Conservation (phyloP, 1,284 basidiomycete genomes). For the Pulchroboletus neoregius region DNA sequence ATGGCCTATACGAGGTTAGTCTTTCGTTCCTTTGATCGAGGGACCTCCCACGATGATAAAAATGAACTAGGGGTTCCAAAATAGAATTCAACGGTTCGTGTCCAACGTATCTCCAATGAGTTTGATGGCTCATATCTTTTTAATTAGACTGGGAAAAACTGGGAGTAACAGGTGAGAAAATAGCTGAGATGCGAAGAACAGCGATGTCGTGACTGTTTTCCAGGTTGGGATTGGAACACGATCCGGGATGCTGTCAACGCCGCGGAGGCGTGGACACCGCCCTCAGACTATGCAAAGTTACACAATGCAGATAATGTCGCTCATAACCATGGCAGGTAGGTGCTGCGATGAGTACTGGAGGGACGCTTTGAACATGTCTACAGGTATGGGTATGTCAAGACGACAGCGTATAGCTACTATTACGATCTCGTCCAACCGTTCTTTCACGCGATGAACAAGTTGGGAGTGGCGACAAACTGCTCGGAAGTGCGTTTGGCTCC, state of each 20-base stretch:
- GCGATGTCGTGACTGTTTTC: neutral
- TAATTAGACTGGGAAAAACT: conserved; percentile 16
- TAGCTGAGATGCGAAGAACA: neutral
- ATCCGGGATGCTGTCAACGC: conserved; percentile 16
- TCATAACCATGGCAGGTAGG: conserved; percentile 16
- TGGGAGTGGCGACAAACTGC: conserved; percentile 15
- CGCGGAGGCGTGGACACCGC: conserved; percentile 18
- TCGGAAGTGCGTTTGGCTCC: conserved; percentile 11
- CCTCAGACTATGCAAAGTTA: conserved; percentile 11
- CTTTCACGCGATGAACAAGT: conserved; percentile 18
- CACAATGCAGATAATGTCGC: conserved; percentile 14
- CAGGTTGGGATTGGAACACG: conserved; percentile 17
- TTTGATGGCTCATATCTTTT: neutral
- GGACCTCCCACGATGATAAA: neutral
- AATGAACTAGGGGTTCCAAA: conserved; percentile 12
- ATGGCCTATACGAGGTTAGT: conserved; percentile 13
- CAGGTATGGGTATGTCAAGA: conserved; percentile 20
- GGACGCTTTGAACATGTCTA: neutral
- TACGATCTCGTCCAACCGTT: conserved; percentile 16
- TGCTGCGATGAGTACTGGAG: neutral
- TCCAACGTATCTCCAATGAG: neutral
- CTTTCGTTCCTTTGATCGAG: neutral
- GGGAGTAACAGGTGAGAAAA: conserved; percentile 16
- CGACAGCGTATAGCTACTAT: conserved; percentile 19
- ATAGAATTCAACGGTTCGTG: conserved; percentile 13